Base-by-base conservation (phyloP, 2,329 filamentous ascomycete species). In the Colletotrichum chrysophilum region DNA sequence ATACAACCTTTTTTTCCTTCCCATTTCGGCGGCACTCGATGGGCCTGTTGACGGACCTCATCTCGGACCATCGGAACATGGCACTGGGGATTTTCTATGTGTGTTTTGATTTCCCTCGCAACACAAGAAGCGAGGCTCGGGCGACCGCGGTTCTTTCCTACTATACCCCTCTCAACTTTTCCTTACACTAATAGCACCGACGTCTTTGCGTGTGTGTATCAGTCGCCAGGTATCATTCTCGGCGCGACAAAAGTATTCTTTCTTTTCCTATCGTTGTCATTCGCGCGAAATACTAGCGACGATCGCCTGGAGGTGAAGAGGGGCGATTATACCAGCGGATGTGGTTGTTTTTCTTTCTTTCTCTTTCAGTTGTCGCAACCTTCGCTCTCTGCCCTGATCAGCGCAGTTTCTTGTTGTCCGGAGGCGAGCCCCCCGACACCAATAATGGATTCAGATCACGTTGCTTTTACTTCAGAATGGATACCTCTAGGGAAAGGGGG, bases 161-260 rank as follows among this genome's bases (percentile, higher is more conserved):
- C 60, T 71, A 71, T 71, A 71, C 61, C 68, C 68, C 68, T 65
- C 52, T 60, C 52, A 58, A 68, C 52, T 38, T 58, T 68, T 68
- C 18, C 5, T 26, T n/a, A 14, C 24, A 10, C 55, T 58, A 68
- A 68, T 68, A 60, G 55, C 52, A 68, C 66, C 16, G n/a, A 38
- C 18, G 26, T 66, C 28, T 30, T 68, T 64, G 34, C 21, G 43
- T 67, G 43, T 67, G 65, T 28, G 65, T 67, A 58, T 21, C 28
- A 67, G 14, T 56, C 28, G 48, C 24, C 48, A 14, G 12, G 43
- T 56, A n/a, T 26, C 12, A 21, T 43, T 30, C 56, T 30, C 30
- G 66, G 66, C 66, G 66, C 32, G 66, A 55, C 28, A 64, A 64
- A 64, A 36, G 28, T 36, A 34, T 64, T 28, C 32, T 32, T 34